Base-by-base conservation (phyloP, 1,139 yeast genomes). In the Lodderomyces pseudojiufengensis region DNA sequence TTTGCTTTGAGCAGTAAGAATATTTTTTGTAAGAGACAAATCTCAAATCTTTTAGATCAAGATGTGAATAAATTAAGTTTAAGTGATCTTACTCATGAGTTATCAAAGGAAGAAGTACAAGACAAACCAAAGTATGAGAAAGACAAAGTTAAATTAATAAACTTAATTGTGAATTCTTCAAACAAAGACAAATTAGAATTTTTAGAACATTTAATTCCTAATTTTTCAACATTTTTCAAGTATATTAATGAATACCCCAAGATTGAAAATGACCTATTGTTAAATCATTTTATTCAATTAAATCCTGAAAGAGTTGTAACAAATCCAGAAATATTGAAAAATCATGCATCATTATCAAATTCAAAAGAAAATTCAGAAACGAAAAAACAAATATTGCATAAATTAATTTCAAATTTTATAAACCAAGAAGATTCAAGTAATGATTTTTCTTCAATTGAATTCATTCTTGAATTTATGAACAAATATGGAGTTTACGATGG, bases 231-330 rank as follows among this genome's bases (percentile, higher is more conserved):
- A 10, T 68, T 61, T 45, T 55, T 51, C 33, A 38, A 44, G 29
- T 37, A 49, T 27, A 37, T 46, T 2, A 15, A 35, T 8, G 27
- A 30, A 5, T 10, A 3, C 11, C 20, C 15, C 13, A 28, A 27
- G 6, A 31, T 38, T 10, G 33, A 39, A 16, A 36, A 33, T 11
- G 27, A 41, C 5, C 46, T 42, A 4, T 50, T 61, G n/a, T 41
- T 61, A n/a, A 33, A 46, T 12, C 42, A 54, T 11, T 49, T 66
- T 14, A 55, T 70, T 11, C 43, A 47, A 9, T 45, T 52, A 22
- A 70, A 70, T 40, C 73, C 74, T 0, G 74, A 72, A 13, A 48
- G 76, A 39, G 74, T 64, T 1, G 57, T 54, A 39, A 44, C 51
- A 20, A 52, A 68, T 23, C 53, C 59, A 54, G 72, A 68, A 13